A percentile compares a stretch with the other conserved stretches of the same genome.
phyloP scores from a whole-genome alignment of 2,329 filamentous ascomycete genomes.

The Ascochyta koolunga region DNA sequence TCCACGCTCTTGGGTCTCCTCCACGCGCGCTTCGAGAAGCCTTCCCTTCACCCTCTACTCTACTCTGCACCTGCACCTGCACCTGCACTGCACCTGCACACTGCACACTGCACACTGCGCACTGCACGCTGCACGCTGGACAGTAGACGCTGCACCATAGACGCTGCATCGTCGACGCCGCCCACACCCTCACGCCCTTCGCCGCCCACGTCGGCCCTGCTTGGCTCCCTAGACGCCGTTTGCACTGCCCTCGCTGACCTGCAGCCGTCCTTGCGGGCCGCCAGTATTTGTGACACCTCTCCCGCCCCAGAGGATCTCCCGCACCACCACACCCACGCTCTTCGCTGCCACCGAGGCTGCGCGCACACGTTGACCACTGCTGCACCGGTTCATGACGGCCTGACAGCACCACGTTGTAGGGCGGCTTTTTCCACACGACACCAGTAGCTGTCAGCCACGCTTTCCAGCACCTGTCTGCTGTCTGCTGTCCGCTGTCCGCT shows the following conservation, averaged over 20 bases:
- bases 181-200: not conserved
- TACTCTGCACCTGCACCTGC: not conserved
- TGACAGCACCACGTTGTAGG: constrained; percentile 35
- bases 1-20: constrained; percentile 41
- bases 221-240: constrained; percentile 13
- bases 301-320: constrained; percentile 34
- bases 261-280: constrained; percentile 44
- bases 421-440: constrained; percentile 12
- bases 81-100: too few relatives aligned
- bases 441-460: constrained; percentile 10
- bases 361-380: constrained; percentile 13
- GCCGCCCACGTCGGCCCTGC: constrained; percentile 3
- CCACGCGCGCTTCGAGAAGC: constrained; percentile 42
- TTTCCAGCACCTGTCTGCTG: not conserved
- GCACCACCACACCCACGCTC: constrained; percentile 21
- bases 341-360: constrained; percentile 6
- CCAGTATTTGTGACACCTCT: constrained; percentile 39
- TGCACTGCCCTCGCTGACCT: constrained; percentile 29
- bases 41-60: constrained; percentile 18
- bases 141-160: too few relatives aligned
- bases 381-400: constrained; percentile 36
- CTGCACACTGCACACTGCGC: too few relatives aligned
- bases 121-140: too few relatives aligned
- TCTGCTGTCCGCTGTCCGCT: not conserved
- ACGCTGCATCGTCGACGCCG: constrained; percentile 18